Evolutionary conservation across 306 rosid species (phyloP).

Genomic region (Adenanthera pavonina): DNA sequence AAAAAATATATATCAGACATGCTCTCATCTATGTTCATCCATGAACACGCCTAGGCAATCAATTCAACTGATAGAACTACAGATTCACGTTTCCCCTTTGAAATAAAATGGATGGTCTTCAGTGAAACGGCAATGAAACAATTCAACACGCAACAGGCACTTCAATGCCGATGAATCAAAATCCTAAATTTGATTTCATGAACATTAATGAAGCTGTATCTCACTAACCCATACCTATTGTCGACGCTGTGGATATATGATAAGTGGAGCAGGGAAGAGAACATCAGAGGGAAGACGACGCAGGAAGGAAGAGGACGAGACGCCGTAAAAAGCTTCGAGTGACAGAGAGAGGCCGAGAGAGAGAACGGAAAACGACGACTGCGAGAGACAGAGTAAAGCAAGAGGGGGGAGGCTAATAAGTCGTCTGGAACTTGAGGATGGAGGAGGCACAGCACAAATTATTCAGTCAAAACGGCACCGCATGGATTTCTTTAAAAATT

Average conservation of each 20-base stretch:
- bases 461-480: no score
- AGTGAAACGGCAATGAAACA: conserved; percentile 39
- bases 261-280: no score
- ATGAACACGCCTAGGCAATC: not conserved
- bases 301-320: not conserved
- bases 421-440: no score
- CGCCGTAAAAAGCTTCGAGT: not conserved
- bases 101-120: not conserved
- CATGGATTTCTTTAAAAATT: no score
- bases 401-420: no score
- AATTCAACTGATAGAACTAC: not conserved
- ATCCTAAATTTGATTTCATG: conserved; percentile 7
- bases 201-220: conserved; percentile 39
- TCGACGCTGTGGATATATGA: not conserved
- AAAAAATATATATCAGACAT: not conserved
- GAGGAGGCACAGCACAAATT: no score
- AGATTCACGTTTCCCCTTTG: not conserved
- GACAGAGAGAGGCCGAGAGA: not conserved
- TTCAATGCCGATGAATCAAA: conserved; percentile 29
- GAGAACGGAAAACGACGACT: no score
- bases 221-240: conserved; percentile 17
- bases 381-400: no score
- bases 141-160: conserved; percentile 52
- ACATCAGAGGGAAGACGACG: no score
- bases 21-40: not conserved